Percentiles rank a stretch among this genome's conserved stretches.
Conservation (phyloP, 1,284 basidiomycete species). For the Puccinia hordei region DNA sequence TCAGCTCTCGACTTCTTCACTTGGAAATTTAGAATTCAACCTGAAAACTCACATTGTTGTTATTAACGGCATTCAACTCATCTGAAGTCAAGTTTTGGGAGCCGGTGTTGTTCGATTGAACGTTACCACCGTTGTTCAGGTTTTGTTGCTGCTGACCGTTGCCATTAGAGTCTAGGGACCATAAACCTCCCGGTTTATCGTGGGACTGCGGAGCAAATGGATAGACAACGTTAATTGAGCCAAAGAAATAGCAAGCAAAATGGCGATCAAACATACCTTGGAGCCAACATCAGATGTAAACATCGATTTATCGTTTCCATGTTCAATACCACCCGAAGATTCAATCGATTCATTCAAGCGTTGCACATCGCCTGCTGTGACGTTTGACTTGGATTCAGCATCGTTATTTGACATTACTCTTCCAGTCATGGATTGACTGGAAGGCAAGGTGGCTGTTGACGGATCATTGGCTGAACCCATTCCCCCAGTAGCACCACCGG, state of each 20-base stretch:
- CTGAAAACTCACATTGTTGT: slow-evolving; percentile 19
- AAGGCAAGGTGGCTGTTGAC: slow-evolving; percentile 9
- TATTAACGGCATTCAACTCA: slow-evolving; percentile 14
- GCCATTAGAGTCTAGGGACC: slow-evolving; percentile 1
- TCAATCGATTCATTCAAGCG: not conserved
- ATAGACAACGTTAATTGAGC: not conserved
- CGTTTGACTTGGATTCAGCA: slow-evolving; percentile 21
- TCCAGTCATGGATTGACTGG: not conserved
- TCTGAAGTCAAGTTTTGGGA: slow-evolving; percentile 18
- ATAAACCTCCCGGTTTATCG: slow-evolving; percentile 19
- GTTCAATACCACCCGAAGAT: slow-evolving; percentile 8
- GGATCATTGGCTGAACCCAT: not conserved
- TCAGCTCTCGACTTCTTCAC: not conserved
- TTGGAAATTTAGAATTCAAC: too few species aligned
- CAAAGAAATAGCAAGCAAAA: not conserved
- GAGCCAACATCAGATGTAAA: not conserved
- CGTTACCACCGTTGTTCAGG: not conserved
- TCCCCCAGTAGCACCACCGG: not conserved
- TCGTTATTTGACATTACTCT: not conserved
- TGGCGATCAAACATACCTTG: slow-evolving; percentile 21
- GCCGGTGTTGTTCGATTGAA: not conserved
- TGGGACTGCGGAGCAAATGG: slow-evolving; percentile 21
- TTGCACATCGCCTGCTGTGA: not conserved
- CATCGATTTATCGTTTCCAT: slow-evolving; percentile 5
- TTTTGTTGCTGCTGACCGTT: slow-evolving; percentile 10